A percentile compares a stretch with the other conserved stretches of the same genome.
These are phyloP conservation scores for Termitomyces sp. DNA, from an alignment of 768 basidiomycete species.

Conservation along the genomic window DNA sequence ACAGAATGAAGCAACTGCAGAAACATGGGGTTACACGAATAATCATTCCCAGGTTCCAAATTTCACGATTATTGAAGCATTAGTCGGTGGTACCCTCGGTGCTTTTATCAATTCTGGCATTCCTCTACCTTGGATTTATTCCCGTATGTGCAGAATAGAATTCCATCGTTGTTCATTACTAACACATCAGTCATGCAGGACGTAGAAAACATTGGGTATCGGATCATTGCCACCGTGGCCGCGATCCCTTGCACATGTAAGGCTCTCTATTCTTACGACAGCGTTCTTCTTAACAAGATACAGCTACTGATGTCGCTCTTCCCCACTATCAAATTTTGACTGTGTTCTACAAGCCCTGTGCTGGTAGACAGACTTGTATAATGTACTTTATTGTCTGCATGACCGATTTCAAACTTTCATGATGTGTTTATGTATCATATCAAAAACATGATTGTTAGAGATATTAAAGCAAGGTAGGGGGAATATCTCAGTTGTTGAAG, in stretches of 20 bases:
- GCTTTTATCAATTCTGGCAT: neutral
- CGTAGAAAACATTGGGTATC: neutral
- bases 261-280: neutral
- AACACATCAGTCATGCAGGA: neutral
- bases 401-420: neutral
- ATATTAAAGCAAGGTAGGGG: too few relatives aligned
- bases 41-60: neutral
- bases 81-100: neutral
- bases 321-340: too few relatives aligned
- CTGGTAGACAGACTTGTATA: neutral
- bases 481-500: too few relatives aligned
- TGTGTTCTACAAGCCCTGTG: neutral
- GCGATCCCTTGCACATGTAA: neutral
- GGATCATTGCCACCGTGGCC: neutral
- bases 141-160: neutral
- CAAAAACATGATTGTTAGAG: too few relatives aligned
- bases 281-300: neutral
- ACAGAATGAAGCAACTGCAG: neutral
- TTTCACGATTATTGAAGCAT: neutral
- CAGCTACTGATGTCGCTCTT: neutral
- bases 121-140: neutral
- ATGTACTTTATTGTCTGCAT: neutral
- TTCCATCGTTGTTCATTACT: neutral
- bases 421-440: too few relatives aligned
- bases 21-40: neutral